Evolutionary conservation across 2,329 filamentous ascomycete genomes (phyloP).

Genomic region (Aspergillus uvarum): DNA sequence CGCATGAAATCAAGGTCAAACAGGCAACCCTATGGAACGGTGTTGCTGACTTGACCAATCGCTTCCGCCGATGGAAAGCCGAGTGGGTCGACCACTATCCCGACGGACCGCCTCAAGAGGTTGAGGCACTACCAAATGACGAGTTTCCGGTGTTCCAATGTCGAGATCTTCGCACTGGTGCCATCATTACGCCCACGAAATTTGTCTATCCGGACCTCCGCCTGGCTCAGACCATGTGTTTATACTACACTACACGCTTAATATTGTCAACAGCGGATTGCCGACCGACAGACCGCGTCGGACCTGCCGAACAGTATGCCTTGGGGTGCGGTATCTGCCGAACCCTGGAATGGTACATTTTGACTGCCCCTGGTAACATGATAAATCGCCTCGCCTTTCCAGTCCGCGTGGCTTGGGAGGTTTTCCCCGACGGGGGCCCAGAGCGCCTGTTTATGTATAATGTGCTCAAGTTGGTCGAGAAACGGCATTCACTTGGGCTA

Average conservation of each 20-base stretch:
- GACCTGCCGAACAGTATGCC: constrained; percentile 33
- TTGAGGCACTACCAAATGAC: constrained; percentile 24
- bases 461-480: constrained; percentile 36
- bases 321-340: constrained; percentile 39
- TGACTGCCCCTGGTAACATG: constrained; percentile 39
- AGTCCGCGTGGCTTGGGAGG: constrained; percentile 40
- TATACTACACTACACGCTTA: constrained; percentile 36
- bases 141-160: constrained; percentile 36
- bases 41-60: constrained; percentile 32
- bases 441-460: constrained; percentile 35
- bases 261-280: constrained; percentile 37
- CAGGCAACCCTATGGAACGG: constrained; percentile 36
- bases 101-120: constrained; percentile 31
- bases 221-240: constrained; percentile 38
- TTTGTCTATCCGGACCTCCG: constrained; percentile 38
- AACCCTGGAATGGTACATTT: constrained; percentile 37
- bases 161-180: constrained; percentile 36
- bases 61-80: constrained; percentile 33
- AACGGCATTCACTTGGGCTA: constrained; percentile 34
- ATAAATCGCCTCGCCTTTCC: constrained; percentile 41
- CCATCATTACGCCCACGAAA: constrained; percentile 29
- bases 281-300: constrained; percentile 30
- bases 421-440: constrained; percentile 32
- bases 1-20: constrained; percentile 35
- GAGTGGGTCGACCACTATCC: constrained; percentile 34